Evolutionary conservation across 2,329 filamentous ascomycete genomes (phyloP), one percentile per base, ranked within the genome.

Genomic region (Diplodia sapinea): DNA sequence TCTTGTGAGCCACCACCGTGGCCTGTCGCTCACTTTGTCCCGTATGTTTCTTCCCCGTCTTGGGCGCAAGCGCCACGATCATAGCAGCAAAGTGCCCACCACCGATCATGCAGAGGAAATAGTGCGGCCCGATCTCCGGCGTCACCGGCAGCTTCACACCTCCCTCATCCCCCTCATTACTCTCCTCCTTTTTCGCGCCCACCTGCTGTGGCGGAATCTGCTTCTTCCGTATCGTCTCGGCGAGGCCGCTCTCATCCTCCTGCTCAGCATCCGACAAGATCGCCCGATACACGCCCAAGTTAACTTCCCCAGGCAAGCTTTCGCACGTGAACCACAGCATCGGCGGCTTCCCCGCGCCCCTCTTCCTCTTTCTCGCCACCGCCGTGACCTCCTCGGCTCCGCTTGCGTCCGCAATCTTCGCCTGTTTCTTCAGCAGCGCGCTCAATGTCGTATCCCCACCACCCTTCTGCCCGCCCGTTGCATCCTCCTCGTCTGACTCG

Each of bases 81-180:
- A 98, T 98, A 62, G 92, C 95, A 0, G 95, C 95, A 76, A 99
- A 99, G 77, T 99, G 95, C 0, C 95, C 95, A 69, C 95, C 95
- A 29, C 95, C 95, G 62, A 99, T 96, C 95, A 99, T 99, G 79
- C 94, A 98, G 57, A 99, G 86, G 76, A 99, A 98, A 61, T 97
- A 88, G 76, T 98, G 94, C 2, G 93, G 92, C 8, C 90, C 89
- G 29, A 88, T 87, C 75, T 90, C 87, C 3, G 83, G 82, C 11
- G 85, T 79, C 1, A 83, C 81, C 2, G 85, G 83, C 5, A 87
- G 78, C 17, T 83, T 81, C 2, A 88, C 87, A 57, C 89, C 88
- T 67, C 87, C 88, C 47, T 84, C 80, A 1, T 85, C 81, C 69
- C 86, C 78, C 26, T 80, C 73, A 2, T 11, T 20, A 20, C 77